A percentile compares a stretch with the other conserved stretches of the same genome.
Conservation (phyloP, 306 rosid species). For the Vigna reflexopilosa region DNA sequence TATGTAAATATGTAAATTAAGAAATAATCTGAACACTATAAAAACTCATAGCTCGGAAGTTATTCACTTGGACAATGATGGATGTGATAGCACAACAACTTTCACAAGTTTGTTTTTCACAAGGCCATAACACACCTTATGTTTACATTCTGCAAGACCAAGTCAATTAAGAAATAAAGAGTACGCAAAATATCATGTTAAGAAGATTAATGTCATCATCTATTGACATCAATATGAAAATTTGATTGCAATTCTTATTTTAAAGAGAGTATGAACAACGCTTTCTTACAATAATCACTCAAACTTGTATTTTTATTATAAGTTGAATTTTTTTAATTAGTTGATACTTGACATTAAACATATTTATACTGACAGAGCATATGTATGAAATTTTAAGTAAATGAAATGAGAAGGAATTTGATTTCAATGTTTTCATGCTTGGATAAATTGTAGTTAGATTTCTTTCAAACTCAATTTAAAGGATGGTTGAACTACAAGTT, state of each 20-base stretch:
- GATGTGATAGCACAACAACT: too few relatives aligned
- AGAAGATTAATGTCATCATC: constrained; percentile 1
- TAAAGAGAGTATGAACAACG: background rate
- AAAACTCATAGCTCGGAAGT: too few relatives aligned
- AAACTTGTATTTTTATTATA: background rate
- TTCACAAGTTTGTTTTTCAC: too few relatives aligned
- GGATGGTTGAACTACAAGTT: constrained; percentile 6
- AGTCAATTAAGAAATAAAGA: background rate
- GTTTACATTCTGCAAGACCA: background rate
- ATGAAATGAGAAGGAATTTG: background rate
- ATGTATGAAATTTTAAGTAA: too few relatives aligned
- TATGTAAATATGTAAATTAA: too few relatives aligned
- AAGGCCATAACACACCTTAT: constrained; percentile 15
- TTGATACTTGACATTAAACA: background rate
- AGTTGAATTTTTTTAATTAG: background rate
- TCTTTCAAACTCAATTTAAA: background rate
- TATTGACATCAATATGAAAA: background rate
- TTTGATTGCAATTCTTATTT: background rate
- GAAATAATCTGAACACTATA: too few relatives aligned
- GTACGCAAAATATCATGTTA: background rate
- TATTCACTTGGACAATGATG: too few relatives aligned
- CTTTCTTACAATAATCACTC: background rate
- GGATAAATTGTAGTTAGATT: background rate
- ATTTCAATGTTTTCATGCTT: background rate
- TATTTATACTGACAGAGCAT: too few relatives aligned